Evolutionary conservation across 768 basidiomycete species (phyloP), one percentile per base, ranked within the genome.

Genomic region (Mycena sanguinolenta): DNA sequence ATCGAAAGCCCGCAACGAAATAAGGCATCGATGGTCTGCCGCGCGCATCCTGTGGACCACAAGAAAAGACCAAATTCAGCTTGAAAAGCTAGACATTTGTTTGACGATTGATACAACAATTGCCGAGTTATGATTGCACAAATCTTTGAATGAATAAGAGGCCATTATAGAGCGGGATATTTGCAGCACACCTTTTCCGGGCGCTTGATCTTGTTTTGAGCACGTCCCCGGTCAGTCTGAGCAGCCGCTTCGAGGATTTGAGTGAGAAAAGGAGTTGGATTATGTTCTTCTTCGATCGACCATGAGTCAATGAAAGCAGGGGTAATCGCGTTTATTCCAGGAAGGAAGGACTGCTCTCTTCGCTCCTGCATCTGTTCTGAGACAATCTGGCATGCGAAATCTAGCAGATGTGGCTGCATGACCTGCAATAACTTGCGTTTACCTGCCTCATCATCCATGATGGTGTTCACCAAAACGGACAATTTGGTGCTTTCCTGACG

Each of bases 11-110:
- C 67, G 32, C 60, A 69, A 2, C 58, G 59, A n/a, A 55, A 63
- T 8, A 72, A 57, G 0, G 67, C 72, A 23, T 75, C 73, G 14
- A 75, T 73, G 3, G 67, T 69, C n/a, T 70, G 65, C 4, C 63
- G 57, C 2, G 69, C 55, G 39, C 69, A 60, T 0, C 69, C 69
- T 2, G 68, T 73, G 5, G 65, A 23, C 64, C 62, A 73, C 0
- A 75, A 38, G 32, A 73, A 75, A 0, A 75, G 58, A 0, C 67
- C 62, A 19, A 70, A 65, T 9, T 28, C 62, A 3, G 72, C 67
- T 25, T 70, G 66, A 21, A 67, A 73, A 7, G 19, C 66, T 0
- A 73, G 58, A 38, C 74, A 73, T 16, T 49, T 61, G 9, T 67
- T 63, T 1, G 74, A 75, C 9, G 32, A 62, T 23, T 58, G 61